phyloP scores from a whole-genome alignment of 2,329 filamentous ascomycete species.

The Aspergillus versicolor region DNA sequence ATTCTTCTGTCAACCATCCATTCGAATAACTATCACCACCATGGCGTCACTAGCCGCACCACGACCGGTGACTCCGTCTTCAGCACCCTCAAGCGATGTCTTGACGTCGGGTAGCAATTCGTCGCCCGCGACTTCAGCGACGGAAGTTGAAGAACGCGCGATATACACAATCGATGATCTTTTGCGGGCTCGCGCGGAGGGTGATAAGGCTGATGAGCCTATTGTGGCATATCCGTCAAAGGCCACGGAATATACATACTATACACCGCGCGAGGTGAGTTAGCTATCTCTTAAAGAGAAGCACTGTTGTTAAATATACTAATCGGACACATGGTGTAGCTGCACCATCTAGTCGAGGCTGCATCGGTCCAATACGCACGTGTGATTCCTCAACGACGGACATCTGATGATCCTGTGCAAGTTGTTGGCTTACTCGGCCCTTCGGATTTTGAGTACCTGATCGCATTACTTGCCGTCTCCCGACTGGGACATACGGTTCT shows the following conservation, averaged over 20 bases:
- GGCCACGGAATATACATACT: constrained; percentile 17
- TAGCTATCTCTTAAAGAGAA: background rate
- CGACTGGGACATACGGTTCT: constrained; percentile 26
- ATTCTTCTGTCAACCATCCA: background rate
- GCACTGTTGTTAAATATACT: too few relatives aligned
- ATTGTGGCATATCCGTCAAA: constrained; percentile 19
- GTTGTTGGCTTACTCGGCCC: constrained; percentile 24
- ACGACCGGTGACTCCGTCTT: constrained; percentile 1
- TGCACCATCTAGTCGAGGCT: constrained; percentile 19
- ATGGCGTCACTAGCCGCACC: constrained; percentile 8
- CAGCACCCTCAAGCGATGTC: background rate
- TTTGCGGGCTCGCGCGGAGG: constrained; percentile 12
- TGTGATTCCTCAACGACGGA: constrained; percentile 17
- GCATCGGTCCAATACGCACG: constrained; percentile 19
- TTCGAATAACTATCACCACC: background rate
- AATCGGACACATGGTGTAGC: constrained; percentile 5
- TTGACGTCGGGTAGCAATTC: background rate
- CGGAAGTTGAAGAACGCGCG: constrained; percentile 1
- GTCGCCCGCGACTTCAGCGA: constrained; percentile 10
- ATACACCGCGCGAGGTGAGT: constrained; percentile 18
- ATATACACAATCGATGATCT: constrained; percentile 18
- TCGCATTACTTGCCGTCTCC: constrained; percentile 22
- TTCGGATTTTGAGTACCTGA: constrained; percentile 25
- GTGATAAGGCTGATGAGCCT: constrained; percentile 8
- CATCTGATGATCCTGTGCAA: constrained; percentile 21